phyloP scores from a whole-genome alignment of 2,329 filamentous ascomycete species.

The Zasmidium cellare region DNA sequence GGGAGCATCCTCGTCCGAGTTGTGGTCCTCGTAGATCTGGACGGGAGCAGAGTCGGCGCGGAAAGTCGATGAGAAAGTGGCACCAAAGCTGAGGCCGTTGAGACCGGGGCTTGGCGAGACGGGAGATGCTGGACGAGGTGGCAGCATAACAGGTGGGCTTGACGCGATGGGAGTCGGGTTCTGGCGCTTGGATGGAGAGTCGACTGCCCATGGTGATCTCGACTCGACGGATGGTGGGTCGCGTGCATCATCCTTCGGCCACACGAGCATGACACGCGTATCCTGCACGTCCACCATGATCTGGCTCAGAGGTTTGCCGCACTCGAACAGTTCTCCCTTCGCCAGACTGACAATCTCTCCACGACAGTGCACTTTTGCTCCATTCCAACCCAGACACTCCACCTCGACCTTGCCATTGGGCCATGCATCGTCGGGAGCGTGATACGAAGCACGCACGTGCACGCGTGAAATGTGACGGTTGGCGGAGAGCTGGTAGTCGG shows the following conservation, averaged over 20 bases:
- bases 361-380: conserved; percentile 87
- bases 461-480: conserved; percentile 92
- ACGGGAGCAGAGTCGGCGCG: conserved; percentile 49
- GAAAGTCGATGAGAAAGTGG: conserved; percentile 48
- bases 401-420: conserved; percentile 81
- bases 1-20: conserved; percentile 53
- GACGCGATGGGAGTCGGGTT: conserved; percentile 48
- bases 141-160: conserved; percentile 63
- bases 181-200: conserved; percentile 55
- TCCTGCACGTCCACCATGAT: conserved; percentile 97
- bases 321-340: conserved; percentile 87
- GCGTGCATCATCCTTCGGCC: conserved; percentile 66
- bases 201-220: conserved; percentile 66
- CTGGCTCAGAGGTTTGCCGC: conserved; percentile 81
- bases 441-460: conserved; percentile 85
- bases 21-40: conserved; percentile 72
- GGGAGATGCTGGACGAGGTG: conserved; percentile 66
- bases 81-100: conserved; percentile 25
- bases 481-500: conserved; percentile 89
- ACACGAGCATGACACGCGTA: conserved; percentile 82
- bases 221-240: conserved; percentile 54
- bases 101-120: conserved; percentile 67
- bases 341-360: conserved; percentile 80
- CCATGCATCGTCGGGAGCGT: conserved; percentile 66
- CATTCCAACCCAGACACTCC: conserved; percentile 93